Percentiles rank a stretch among this genome's conserved stretches.
Conservation (phyloP, 2,329 filamentous ascomycete species). For the Ceratocystis alfenasii region DNA sequence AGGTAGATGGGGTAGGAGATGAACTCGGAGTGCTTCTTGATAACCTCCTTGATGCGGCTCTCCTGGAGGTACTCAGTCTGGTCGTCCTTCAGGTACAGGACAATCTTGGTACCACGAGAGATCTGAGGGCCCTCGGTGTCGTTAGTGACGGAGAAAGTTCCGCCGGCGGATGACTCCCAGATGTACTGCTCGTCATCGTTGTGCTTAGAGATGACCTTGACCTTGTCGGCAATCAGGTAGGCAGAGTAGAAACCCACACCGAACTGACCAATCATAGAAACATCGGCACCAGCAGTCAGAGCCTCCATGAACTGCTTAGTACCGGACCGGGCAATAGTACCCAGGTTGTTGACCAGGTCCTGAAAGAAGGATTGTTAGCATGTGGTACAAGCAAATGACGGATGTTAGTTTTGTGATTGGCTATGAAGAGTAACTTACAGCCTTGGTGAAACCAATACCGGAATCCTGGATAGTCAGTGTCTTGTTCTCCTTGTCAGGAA, state of each 20-base stretch:
- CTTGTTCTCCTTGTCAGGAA: constrained; percentile 94
- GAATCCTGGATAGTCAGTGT: constrained; percentile 94
- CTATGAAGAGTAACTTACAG: constrained; percentile 51
- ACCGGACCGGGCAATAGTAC: constrained; percentile 96
- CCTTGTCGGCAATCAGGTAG: constrained; percentile 95
- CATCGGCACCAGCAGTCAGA: constrained; percentile 92
- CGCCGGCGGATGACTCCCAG: constrained; percentile 96
- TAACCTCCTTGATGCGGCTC: constrained; percentile 98
- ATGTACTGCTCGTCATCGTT: constrained; percentile 99
- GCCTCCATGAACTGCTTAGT: constrained; percentile 99
- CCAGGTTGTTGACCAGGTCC: constrained; percentile 99
- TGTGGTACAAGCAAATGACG: constrained; percentile 6
- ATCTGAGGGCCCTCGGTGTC: constrained; percentile 86
- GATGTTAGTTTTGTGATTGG: constrained; percentile 5
- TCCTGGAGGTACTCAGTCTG: constrained; percentile 97
- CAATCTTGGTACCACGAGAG: constrained; percentile 92
- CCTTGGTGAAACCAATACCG: constrained; percentile 99
- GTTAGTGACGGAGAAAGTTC: constrained; percentile 84
- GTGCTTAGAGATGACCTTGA: constrained; percentile 94
- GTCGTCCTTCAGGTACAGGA: constrained; percentile 99
- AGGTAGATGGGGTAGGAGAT: constrained; percentile 99
- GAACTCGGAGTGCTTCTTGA: constrained; percentile 99
- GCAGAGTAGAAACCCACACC: constrained; percentile 99
- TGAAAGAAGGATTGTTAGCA: constrained; percentile 36
- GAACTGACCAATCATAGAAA: constrained; percentile 99